Evolutionary conservation across 225 moss, liverwort and hornwort species (phyloP).

Genomic region (Antitrichia curtipendula): DNA sequence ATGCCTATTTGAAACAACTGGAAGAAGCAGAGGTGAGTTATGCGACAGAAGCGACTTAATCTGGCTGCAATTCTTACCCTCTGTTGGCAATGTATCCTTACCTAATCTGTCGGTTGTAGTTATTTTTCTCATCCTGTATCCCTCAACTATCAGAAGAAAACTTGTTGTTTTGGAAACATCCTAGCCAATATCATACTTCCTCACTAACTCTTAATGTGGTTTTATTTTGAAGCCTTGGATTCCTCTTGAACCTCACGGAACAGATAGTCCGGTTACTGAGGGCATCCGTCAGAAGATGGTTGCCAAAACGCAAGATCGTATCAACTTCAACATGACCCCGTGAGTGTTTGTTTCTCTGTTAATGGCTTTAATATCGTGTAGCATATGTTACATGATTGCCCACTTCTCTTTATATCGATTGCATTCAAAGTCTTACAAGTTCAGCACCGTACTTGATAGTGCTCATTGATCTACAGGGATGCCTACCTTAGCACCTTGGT

Average conservation of each 20-base stretch:
- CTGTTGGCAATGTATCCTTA: neutral
- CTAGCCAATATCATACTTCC: neutral
- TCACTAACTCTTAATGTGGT: neutral
- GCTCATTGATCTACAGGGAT: constrained; percentile 28
- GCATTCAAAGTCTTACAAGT: neutral
- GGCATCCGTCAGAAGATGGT: constrained; percentile 74
- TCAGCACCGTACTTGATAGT: neutral
- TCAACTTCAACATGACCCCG: constrained; percentile 63
- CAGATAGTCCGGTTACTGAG: constrained; percentile 80
- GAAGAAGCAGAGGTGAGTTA: constrained; percentile 84
- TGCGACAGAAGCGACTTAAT: neutral
- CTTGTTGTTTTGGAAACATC: neutral
- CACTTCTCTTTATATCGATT: neutral
- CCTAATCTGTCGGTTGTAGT: neutral
- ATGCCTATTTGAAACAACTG: constrained; percentile 79
- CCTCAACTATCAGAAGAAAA: neutral
- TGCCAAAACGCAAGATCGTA: constrained; percentile 29
- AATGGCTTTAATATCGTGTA: neutral
- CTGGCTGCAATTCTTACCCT: neutral
- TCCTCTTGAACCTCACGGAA: constrained; percentile 89
- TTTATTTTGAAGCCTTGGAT: constrained; percentile 73
- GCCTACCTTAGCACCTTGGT: constrained; percentile 77
- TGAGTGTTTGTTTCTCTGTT: constrained; percentile 14
- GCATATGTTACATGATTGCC: neutral
- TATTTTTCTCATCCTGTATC: neutral